Base-by-base conservation (phyloP, 768 basidiomycete species). In the Mrakia hoshinonis region DNA sequence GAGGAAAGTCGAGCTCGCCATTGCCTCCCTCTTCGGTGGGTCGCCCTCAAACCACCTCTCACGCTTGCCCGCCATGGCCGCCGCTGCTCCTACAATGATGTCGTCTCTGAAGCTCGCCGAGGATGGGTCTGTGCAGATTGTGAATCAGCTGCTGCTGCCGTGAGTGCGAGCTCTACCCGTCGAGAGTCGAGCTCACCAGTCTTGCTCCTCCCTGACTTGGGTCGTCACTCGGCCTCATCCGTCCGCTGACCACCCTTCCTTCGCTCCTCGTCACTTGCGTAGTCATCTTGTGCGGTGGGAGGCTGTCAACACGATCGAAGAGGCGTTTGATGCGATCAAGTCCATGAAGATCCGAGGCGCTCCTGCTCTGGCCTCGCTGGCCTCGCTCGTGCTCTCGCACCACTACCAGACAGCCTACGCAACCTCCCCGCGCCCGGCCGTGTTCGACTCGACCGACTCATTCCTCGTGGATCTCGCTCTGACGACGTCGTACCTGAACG, bases 281-380 rank as follows among this genome's bases (percentile, higher is more conserved):
- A n/a, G n/a, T n/a, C n/a, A n/a, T n/a, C n/a, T n/a, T n/a, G 78
- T 80, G 43, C 74, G 73, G n/a, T 81, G 80, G 79, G 76, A 79
- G 51, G 71, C 75, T 15, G 77, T 97, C 65, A 81, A 85, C n/a
- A 84, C 86, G 18, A 82, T 91, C 72, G 86, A 92, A 65, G 86
- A 92, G 38, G 94, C 93, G 0, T 89, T 90, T 80, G 90, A 92
- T 77, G 94, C 93, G 22, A 97, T 97, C 81, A 94, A 91, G 81
- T 84, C 88, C 20, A 98, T 98, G 94, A 94, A 92, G 85, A 89
- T 89, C 74, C 87, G 95, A 61, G 94, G 94, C 6, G 95, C 94
- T 5, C 94, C 94, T 1, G 95, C 94, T 22, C 97, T 98, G 55
- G 94, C 89, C 0, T 92, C 92, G 0, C 86, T 97, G 15, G 94